Base-by-base conservation (phyloP, 805 yeast genomes). In the Starmerella stigmatis region DNA sequence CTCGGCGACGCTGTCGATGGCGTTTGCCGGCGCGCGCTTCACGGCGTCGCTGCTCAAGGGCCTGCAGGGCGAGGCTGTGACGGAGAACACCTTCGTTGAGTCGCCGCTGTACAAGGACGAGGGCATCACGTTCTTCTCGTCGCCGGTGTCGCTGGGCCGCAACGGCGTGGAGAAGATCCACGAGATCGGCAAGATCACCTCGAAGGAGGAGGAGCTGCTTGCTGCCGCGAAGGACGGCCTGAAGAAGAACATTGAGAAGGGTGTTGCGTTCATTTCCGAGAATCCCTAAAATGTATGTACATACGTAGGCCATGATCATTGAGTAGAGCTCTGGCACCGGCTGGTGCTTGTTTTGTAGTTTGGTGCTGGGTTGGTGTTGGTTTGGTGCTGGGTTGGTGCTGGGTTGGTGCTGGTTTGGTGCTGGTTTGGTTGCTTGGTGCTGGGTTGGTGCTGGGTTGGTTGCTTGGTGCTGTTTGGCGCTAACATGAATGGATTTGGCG, bases 81-180 rank as follows among this genome's bases (percentile, higher is more conserved):
- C 69, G 43, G 83, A 79, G 66, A 73, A 75, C 57, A 60, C 79
- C 43, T 72, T 64, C 55, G 74, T 73, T 56, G 74, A 81, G 67
- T 76, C 82, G 51, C 89, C 89, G 56, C 73, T 81, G 63, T 81
- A 76, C 78, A 78, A 79, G 74, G 61, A 64, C 46, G 95, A 88
- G 73, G 97, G 97, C 64, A 83, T 92, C 60, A 89, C 86, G 53
- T 92, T 88, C 83, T 92, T 92, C 75, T 86, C 97, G 45, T 81
- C 96, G 57, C 81, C 79, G 70, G 94, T 92, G 57, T 83, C 94
- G 59, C 79, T 89, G 62, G 97, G 97, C 57, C 81, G 80, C 63
- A 76, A 81, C 54, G 96, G 96, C 79, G 84, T 82, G 57, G 75
- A 77, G 66, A 73, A 77, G 66, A 71, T 86, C 64, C 94, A 84